These are phyloP conservation scores for Syzygium aqueum DNA, from an alignment of 345 rosid genomes.

Conservation along the genomic window DNA sequence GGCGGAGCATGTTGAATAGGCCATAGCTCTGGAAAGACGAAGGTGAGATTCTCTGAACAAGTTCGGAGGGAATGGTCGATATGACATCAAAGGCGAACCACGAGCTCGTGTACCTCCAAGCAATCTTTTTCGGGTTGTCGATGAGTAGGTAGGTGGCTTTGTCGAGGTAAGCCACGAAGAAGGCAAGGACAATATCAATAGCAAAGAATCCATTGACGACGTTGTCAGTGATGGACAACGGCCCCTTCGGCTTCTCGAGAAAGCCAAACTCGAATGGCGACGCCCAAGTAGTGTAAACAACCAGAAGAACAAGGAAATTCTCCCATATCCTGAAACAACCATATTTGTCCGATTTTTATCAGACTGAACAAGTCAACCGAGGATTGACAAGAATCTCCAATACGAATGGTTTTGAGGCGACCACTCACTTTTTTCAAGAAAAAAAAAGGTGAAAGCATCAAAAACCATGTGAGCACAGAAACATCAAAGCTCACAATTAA, in stretches of 20 bases:
- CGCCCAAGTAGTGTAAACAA: constrained; percentile 85
- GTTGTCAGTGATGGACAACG: constrained; percentile 58
- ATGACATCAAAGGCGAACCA: constrained; percentile 75
- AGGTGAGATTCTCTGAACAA: constrained; percentile 50
- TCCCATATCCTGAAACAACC: constrained; percentile 71
- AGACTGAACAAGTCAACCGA: neutral
- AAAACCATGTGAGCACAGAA: neutral
- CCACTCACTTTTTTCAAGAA: neutral
- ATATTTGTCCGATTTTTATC: neutral
- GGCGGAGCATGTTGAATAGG: constrained; percentile 88
- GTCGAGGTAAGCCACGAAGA: constrained; percentile 90
- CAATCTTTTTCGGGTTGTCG: constrained; percentile 62
- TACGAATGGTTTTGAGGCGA: neutral
- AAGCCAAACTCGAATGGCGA: constrained; percentile 95
- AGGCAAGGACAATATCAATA: constrained; percentile 68
- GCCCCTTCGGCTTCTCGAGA: constrained; percentile 40
- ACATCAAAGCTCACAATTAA: neutral
- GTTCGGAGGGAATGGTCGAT: constrained; percentile 74
- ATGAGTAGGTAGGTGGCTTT: constrained; percentile 58
- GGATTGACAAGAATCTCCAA: neutral
- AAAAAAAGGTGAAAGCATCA: neutral
- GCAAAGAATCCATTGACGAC: constrained; percentile 89
- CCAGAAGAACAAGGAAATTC: constrained; percentile 61
- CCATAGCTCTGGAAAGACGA: constrained; percentile 45
- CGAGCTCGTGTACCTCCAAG: constrained; percentile 59